Base-by-base conservation (phyloP, 2,329 filamentous ascomycete species). In the Xylariaceae sp. region DNA sequence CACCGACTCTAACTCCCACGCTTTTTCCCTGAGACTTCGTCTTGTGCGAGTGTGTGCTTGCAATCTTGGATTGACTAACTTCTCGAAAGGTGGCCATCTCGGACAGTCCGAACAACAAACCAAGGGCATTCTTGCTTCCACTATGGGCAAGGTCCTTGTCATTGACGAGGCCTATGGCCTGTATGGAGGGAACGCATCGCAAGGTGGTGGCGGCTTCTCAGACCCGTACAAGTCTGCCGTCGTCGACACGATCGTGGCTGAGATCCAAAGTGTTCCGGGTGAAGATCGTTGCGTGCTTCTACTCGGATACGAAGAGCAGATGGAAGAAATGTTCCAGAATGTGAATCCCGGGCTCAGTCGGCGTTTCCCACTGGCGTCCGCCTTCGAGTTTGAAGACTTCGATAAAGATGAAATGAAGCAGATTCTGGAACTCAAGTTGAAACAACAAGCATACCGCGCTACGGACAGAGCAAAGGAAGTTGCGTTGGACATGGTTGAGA, bases 161-260 rank as follows among this genome's bases (percentile, higher is more conserved):
- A 90, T 92, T 2, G 88, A 92, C 53, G 88, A 94, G 61, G 87
- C 87, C 0, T 91, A 92, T 55, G 81, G 82, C 32, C 72, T 92
- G 0, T 78, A 75, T 41, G 66, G 68, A 1, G 71, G 70, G 0
- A 63, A 64, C 2, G 6, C 27, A n/a, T 44, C 45, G 5, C 14
- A 40, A 40, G 39, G 39, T 19, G 55, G 55, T 2, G 60, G 59
- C 1, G 60, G 64, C 1, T 44, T 46, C 0, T 54, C 50, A 0
- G 69, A 71, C 12, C 62, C 68, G 0, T 90, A 69, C 68, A 85
- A 81, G 62, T 77, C 73, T 0, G 84, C 81, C 0, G 84, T 89
- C 1, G 75, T 90, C 3, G 87, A 90, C 57, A 89, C 85, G 0
- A 82, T 90, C 11, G 87, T 90, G 0, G 83, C 85, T 0, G 83